Conservation (phyloP, 163 green algal species). For the Coccomyxa subellipsoidea region DNA sequence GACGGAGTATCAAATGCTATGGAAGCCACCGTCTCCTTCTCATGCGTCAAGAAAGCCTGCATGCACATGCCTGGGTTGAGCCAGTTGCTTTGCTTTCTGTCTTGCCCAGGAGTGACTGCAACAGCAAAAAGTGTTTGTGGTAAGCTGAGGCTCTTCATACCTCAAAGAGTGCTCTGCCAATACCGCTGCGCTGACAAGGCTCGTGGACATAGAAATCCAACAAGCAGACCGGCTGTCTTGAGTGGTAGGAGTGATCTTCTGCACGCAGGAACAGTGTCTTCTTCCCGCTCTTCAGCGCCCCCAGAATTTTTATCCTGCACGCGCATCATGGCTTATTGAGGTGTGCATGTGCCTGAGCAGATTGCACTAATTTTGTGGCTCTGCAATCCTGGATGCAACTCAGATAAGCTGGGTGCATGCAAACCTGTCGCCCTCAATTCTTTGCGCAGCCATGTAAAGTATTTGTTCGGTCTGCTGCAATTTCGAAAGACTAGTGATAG, state of each 20-base stretch:
- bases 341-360: background rate
- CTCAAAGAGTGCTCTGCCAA: slow-evolving; percentile 65
- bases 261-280: slow-evolving; percentile 68
- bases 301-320: slow-evolving; percentile 40
- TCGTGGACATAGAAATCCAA: slow-evolving; percentile 82
- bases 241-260: slow-evolving; percentile 26
- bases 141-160: slow-evolving; percentile 23
- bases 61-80: background rate
- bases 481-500: background rate
- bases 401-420: background rate
- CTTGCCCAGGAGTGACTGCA: background rate
- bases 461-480: background rate
- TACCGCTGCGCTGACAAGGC: slow-evolving; percentile 53
- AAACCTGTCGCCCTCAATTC: background rate
- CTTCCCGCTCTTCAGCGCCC: slow-evolving; percentile 62
- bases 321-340: background rate
- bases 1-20: slow-evolving; percentile 71
- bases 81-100: background rate
- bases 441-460: background rate
- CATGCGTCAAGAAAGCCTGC: background rate
- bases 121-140: background rate
- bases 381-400: background rate
- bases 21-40: background rate
- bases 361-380: background rate
- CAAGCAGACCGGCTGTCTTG: slow-evolving; percentile 62